Evolutionary conservation across 768 basidiomycete species (phyloP), one percentile per base, ranked within the genome.

Genomic region (Crassisporium funariophilum): DNA sequence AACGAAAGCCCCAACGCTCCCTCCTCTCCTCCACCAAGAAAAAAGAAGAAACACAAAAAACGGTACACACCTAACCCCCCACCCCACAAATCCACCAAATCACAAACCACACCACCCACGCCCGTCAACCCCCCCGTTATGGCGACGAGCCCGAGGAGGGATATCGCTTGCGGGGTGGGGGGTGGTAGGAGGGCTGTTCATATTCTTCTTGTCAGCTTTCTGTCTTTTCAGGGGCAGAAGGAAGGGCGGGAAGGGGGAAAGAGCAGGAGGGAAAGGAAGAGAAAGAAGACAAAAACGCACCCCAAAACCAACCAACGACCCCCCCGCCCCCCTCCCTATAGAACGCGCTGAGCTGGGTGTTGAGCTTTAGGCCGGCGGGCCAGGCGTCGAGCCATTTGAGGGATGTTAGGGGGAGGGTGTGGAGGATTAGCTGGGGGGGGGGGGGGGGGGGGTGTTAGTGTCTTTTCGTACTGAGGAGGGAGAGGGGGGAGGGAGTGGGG

Each of bases 281-380:
- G 31, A 49, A 43, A 25, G 49, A 34, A 33, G 4, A 19, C n/a
- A n/a, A n/a, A n/a, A n/a, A n/a, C n/a, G n/a, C n/a, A n/a, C n/a
- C n/a, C n/a, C n/a, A n/a, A n/a, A n/a, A n/a, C n/a, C n/a, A n/a
- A 35, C 6, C 33, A 16, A 91, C 78, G 11, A 90, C 52, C 19
- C 76, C 76, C 2, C 85, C 71, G 40, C 97, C 84, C 0, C 79
- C 75, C 47, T 83, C 76, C n/a, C 85, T 82, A 58, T 91, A 88
- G 61, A 97, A 88, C 19, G 75, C 72, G 55, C 91, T 91, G n/a
- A 99, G 77, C 56, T 98, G 91, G 0, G 91, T 91, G 59, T 98
- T 98, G 42, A 99, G 83, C 66, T 99, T 99, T 31, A 99, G 70
- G 1, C 97, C 95, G 1, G 86, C 93, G 0, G 95, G 95, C 95